Conservation (phyloP, 805 yeast species). For the Saturnispora mendoncae region DNA sequence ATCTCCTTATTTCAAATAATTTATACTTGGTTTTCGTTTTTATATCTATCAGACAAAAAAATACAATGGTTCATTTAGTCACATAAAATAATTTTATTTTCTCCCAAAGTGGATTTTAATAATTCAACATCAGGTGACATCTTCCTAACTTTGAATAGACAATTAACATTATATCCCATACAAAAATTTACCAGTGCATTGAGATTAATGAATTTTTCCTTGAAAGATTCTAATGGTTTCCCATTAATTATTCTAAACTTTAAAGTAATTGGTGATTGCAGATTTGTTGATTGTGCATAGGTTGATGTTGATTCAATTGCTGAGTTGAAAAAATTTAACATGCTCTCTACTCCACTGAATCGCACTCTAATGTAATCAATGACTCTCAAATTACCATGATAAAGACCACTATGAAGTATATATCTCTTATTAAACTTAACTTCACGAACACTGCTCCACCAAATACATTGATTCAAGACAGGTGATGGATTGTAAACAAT, state of each 20-base stretch:
- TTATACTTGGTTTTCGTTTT: not conserved
- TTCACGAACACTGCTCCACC: conserved; percentile 6
- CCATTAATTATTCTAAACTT: not conserved
- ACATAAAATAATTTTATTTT: not conserved
- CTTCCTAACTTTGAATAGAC: not conserved
- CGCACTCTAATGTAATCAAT: not conserved
- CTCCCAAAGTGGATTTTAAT: not conserved
- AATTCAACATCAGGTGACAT: not conserved
- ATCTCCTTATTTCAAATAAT: too few species aligned
- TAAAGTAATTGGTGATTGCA: not conserved
- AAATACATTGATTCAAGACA: not conserved
- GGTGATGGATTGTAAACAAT: conserved; percentile 3
- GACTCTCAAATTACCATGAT: not conserved
- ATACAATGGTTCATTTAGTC: not conserved
- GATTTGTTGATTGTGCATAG: not conserved
- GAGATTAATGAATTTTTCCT: not conserved
- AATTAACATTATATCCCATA: not conserved
- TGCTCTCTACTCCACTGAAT: conserved; percentile 1
- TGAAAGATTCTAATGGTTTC: too few species aligned
- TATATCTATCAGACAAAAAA: too few species aligned
- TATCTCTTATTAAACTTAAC: not conserved
- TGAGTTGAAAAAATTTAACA: conserved; percentile 4
- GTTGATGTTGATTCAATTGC: not conserved
- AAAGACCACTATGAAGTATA: not conserved
- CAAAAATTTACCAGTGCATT: too few species aligned